phyloP scores from a whole-genome alignment of 306 rosid genomes.

The Citrullus colocynthis region DNA sequence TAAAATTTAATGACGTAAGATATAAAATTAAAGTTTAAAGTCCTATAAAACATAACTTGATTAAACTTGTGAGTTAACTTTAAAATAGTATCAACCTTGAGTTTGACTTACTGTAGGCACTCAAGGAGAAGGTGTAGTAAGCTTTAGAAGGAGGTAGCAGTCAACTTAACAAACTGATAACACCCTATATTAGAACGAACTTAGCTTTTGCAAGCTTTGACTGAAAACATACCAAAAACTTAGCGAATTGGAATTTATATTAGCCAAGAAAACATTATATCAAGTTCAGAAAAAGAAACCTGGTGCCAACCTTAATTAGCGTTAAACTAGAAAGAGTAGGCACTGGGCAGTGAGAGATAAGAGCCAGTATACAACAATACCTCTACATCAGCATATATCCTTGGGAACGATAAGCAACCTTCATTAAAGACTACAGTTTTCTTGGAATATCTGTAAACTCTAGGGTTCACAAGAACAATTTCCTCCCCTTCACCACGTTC shows the following conservation, averaged over 20 bases:
- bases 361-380: conserved; percentile 16
- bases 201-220: neutral
- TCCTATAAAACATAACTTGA: neutral
- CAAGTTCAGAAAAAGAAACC: neutral
- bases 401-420: conserved; percentile 85
- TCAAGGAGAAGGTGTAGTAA: neutral
- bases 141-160: neutral
- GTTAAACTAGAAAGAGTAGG: neutral
- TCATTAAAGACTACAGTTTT: conserved; percentile 46
- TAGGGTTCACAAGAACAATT: conserved; percentile 87
- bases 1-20: too few species aligned
- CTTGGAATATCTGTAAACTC: conserved; percentile 60
- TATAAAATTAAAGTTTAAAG: neutral
- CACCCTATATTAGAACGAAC: neutral
- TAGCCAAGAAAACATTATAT: neutral
- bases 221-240: neutral
- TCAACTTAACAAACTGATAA: neutral
- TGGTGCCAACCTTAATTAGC: neutral
- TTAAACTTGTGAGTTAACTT: neutral
- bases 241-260: neutral
- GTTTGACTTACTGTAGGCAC: neutral
- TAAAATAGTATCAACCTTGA: neutral
- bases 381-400: conserved; percentile 57
- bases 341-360: neutral
- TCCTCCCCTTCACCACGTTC: conserved; percentile 88